Conservation (phyloP, 345 rosid genomes). For the Conringia planisiliqua region DNA sequence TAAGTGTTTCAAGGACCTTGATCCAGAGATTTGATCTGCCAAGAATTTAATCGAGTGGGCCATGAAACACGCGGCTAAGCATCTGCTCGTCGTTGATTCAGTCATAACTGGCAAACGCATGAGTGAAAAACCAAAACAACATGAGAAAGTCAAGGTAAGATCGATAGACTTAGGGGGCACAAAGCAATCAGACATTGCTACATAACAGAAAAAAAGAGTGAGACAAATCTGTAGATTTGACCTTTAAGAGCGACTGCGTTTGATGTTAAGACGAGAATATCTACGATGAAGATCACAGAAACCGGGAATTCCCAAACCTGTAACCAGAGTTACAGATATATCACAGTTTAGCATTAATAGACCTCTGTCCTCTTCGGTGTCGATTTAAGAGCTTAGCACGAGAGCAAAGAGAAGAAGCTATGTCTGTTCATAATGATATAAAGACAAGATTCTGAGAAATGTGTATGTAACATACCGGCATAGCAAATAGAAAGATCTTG, state of each 20-base stretch:
- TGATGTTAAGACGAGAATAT: conserved; percentile 72
- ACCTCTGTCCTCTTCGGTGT: not conserved
- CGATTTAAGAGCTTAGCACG: not conserved
- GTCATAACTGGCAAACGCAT: conserved; percentile 47
- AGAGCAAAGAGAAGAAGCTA: not conserved
- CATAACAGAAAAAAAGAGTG: too few species aligned
- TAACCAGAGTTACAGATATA: not conserved
- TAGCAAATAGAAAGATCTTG: conserved; percentile 64
- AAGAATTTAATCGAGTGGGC: conserved; percentile 61
- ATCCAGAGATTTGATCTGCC: conserved; percentile 31
- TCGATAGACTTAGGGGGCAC: not conserved
- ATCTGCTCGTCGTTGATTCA: conserved; percentile 47
- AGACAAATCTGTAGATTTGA: conserved; percentile 23
- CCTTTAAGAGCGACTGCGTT: conserved; percentile 75
- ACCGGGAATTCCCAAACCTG: conserved; percentile 90
- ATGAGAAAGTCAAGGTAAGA: not conserved
- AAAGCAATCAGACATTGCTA: not conserved
- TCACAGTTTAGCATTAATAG: not conserved
- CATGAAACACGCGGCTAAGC: conserved; percentile 53
- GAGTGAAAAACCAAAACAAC: not conserved
- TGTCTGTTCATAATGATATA: not conserved
- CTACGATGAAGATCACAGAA: conserved; percentile 63
- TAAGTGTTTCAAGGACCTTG: conserved; percentile 28
- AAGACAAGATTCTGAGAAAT: not conserved
- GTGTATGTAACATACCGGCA: conserved; percentile 47